phyloP scores from a whole-genome alignment of 176 grass and related monocot species.

The Juncus inflexus region DNA sequence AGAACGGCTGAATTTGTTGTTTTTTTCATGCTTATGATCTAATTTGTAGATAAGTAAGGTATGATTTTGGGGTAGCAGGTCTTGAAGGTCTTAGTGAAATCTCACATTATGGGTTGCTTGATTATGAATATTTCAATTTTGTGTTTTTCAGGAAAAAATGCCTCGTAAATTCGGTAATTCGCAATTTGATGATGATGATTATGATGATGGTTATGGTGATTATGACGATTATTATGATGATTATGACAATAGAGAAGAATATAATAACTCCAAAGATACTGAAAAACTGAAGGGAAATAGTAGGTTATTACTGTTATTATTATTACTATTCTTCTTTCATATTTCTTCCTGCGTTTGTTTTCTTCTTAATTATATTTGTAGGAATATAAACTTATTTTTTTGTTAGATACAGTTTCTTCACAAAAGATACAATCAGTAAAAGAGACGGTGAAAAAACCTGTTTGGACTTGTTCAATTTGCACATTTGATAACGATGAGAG shows the following conservation, averaged over 20 bases:
- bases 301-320: constrained; percentile 24
- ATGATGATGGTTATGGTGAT: constrained; percentile 45
- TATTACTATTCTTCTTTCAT: background rate
- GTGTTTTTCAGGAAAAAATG: constrained; percentile 39
- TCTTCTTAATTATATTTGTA: constrained; percentile 7
- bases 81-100: no score
- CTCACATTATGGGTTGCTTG: no score
- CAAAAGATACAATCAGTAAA: constrained; percentile 41
- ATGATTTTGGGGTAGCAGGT: no score
- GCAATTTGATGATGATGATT: constrained; percentile 50
- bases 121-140: background rate
- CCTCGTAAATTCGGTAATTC: constrained; percentile 69
- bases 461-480: constrained; percentile 84
- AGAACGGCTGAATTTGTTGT: no score
- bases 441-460: constrained; percentile 31
- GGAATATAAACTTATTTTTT: constrained; percentile 26
- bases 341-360: constrained; percentile 6
- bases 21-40: no score
- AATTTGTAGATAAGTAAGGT: no score
- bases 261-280: background rate
- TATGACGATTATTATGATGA: constrained; percentile 56
- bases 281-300: constrained; percentile 30
- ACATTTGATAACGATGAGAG: constrained; percentile 67
- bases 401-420: constrained; percentile 16
- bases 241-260: constrained; percentile 27